Base-by-base conservation (phyloP, 345 rosid species). In the Syzygium aqueum region DNA sequence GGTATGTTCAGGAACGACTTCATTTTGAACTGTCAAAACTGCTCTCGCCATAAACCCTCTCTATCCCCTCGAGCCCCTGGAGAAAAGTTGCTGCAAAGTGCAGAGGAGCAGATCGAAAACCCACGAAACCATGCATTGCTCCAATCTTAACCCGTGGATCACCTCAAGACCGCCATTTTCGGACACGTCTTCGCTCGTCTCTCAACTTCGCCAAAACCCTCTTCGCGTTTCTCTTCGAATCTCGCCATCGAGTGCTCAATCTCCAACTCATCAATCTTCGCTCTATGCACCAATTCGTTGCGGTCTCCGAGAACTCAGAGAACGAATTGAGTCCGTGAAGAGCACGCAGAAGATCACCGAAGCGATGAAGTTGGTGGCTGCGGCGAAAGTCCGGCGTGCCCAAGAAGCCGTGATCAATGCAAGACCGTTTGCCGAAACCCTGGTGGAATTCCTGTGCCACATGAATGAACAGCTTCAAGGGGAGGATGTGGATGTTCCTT, bases 341-440 rank as follows among this genome's bases (percentile, higher is more conserved):
- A 95, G 53, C 87, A 92, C 95, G 2, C 94, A 93, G 77, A 96
- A 95, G 92, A 91, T 97, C 84, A 94, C 98, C 0, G 98, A 96
- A 83, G 96, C 99, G 6, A 95, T 95, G 99, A 97, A 93, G 84
- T 93, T 97, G 46, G 96, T 97, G 21, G 93, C 98, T 2, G 98
- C 97, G 27, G 98, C 98, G 9, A 95, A 91, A 89, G 89, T 97
- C 52, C 91, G 99, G 83, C 89, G 95, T 89, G 98, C 99, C 86
- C 98, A 96, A 89, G 96, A 97, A 89, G 97, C 98, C 65, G 98
- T 94, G 86, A 94, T 94, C 85, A 96, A 89, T 85, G 89, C 92
- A 50, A 93, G 99, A 85, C 98, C 98, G 65, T 96, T 97, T 88
- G 89, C 94, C 7, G 94, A 93, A 86, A 90, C 93, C 51, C 91